Percentiles rank a stretch among this genome's conserved stretches.
Conservation (phyloP, 2,329 filamentous ascomycete genomes). For the Rachicladosporium sp. region DNA sequence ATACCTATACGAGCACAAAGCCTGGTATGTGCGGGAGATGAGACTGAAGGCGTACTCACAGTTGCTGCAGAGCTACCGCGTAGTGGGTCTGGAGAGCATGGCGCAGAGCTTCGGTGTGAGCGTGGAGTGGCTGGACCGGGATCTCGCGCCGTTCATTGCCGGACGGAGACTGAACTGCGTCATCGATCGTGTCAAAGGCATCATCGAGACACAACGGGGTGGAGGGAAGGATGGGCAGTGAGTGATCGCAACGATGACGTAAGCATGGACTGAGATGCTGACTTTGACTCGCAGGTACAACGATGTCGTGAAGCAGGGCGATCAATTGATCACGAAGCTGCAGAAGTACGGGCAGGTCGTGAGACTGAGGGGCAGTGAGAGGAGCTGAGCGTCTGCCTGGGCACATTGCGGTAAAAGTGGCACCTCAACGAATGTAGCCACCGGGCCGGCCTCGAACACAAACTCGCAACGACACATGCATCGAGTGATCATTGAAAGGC, state of each 20-base stretch:
- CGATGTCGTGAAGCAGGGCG: constrained; percentile 93
- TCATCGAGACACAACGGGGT: constrained; percentile 94
- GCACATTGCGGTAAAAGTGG: no score
- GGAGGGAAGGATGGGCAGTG: constrained; percentile 98
- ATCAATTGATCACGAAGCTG: constrained; percentile 95
- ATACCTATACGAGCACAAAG: constrained; percentile 88
- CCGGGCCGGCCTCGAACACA: no score
- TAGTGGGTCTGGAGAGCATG: constrained; percentile 96
- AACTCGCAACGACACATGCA: no score
- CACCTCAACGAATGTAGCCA: no score
- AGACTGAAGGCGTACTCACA: constrained; percentile 91
- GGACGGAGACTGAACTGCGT: constrained; percentile 90
- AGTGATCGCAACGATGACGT: constrained; percentile 8
- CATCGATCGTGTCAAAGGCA: constrained; percentile 90
- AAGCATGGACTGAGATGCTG: background rate
- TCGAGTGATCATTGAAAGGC: no score
- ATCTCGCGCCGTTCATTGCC: constrained; percentile 94
- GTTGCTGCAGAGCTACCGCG: constrained; percentile 89
- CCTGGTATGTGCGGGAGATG: constrained; percentile 98
- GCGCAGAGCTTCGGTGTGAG: constrained; percentile 93
- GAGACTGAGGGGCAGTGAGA: constrained; percentile 83
- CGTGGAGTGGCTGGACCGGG: constrained; percentile 88
- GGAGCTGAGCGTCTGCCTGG: constrained; percentile 43
- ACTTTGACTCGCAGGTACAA: constrained; percentile 47
- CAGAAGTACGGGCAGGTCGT: constrained; percentile 99